Conservation (phyloP, 441 rosid genomes). For the Adansonia madagascariensis region DNA sequence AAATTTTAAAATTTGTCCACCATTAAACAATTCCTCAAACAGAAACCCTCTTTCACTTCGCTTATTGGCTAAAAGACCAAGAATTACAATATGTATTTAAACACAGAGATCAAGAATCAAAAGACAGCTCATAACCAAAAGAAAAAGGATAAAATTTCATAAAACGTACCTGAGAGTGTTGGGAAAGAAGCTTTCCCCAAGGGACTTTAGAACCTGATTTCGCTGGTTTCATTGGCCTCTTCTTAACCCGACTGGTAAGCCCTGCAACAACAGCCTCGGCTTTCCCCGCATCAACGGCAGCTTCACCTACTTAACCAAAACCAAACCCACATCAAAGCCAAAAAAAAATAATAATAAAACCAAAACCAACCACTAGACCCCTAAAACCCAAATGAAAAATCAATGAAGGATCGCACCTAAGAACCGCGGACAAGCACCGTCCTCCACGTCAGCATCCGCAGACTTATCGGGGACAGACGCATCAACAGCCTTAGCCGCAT, state of each 20-base stretch:
- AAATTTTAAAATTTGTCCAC: neutral
- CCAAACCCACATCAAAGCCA: conserved; percentile 16
- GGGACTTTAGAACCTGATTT: conserved; percentile 57
- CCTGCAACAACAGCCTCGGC: conserved; percentile 41
- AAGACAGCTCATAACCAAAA: conserved; percentile 4
- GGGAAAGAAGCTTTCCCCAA: conserved; percentile 91
- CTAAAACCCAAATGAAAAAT: conserved; percentile 16
- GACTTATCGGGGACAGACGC: conserved; percentile 49
- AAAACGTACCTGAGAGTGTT: conserved; percentile 69
- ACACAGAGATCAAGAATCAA: conserved; percentile 14
- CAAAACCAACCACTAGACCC: conserved; percentile 21
- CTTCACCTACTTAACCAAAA: conserved; percentile 48
- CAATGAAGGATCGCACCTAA: conserved; percentile 53
- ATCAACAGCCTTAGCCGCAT: conserved; percentile 49
- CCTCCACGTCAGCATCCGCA: conserved; percentile 48
- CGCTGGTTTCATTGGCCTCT: conserved; percentile 45
- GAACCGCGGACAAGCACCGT: conserved; percentile 48
- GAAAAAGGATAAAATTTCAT: neutral
- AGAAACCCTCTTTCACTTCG: neutral
- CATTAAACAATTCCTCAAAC: neutral
- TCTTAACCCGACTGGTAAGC: conserved; percentile 48
- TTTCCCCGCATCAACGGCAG: conserved; percentile 52
- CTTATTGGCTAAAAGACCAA: neutral
- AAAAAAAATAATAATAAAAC: conserved; percentile 26
- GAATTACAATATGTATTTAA: neutral